Base-by-base conservation (phyloP, 805 yeast genomes). In the Starmerella lactis-condensi region DNA sequence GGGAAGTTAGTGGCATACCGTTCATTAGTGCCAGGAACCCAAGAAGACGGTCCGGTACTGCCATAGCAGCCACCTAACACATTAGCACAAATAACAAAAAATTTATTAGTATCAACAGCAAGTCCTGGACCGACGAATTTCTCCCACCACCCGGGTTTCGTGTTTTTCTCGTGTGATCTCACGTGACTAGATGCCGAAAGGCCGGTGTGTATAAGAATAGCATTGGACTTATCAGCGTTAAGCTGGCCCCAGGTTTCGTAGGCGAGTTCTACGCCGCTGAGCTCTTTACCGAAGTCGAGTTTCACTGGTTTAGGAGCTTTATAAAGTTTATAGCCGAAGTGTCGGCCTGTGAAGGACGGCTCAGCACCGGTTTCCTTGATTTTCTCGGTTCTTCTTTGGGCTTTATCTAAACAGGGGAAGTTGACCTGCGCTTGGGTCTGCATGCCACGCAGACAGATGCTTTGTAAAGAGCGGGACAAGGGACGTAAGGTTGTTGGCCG, bases 11-110 rank as follows among this genome's bases (percentile, higher is more conserved):
- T 81, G 4, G 81, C 94, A 51, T 79, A 83, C 29, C 70, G 61
- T 34, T 65, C 58, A 5, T 56, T 57, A 39, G 69, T 72, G 2
- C 71, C 67, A 1, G 93, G 91, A 44, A 78, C 79, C 8, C 60
- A 51, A 0, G 89, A 71, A 2, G 85, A 70, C 1, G 95, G 95
- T 0, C 95, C 95, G 0, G 95, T 82, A 5, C 91, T 75, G 3
- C 95, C 95, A 52, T 75, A 83, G 53, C 95, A 83, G 1, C 95
- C 93, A 5, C 94, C 95, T 26, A 83, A 60, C 4, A 81, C 93
- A 50, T 83, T 83, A 1, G 94, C 77, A 54, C 95, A 83, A 6
- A 83, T 67, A 4, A 83, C 67, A 49, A 79, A 79, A 53, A 64
- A 79, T 50, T 72, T 74, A 45, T 75, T 55, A 1, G 95, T 82